Evolutionary conservation across 306 rosid species (phyloP), one percentile per base, ranked within the genome.

Genomic region (Ceratonia siliqua): DNA sequence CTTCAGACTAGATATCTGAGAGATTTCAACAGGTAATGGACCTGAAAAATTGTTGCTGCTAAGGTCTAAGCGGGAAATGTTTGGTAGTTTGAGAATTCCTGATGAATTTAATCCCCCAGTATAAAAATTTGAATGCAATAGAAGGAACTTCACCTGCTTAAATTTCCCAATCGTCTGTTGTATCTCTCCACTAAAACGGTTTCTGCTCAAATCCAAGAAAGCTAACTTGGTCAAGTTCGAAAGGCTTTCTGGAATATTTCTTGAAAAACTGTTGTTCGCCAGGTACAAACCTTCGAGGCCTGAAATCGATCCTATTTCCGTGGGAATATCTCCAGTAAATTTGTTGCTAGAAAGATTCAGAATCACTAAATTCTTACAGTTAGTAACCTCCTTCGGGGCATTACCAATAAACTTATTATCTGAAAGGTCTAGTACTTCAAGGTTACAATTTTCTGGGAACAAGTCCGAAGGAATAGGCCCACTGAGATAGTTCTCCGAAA

Each of bases 121-220:
- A 46, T 89, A 94, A 6, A 14, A 81, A 72, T 94, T 94, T 42
- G 83, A 55, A 27, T 85, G 86, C 78, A 91, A 75, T 9, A 84
- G 30, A 62, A 94, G 96, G 74, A 78, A 88, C 85, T 74, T 88
- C 62, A 91, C 54, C 78, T 89, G 94, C 70, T 70, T 84, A 64
- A 94, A 87, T 55, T 70, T 81, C 50, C 98, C 98, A 11, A 94
- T 82, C 59, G 81, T 91, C 10, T 61, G 38, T 35, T 94, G 98
- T 74, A 94, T 66, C 2, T 91, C 84, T 0, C 90, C 92, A 39
- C 87, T 55, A 62, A 94, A 94, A 0, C 70, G 10, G 78, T 89
- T 94, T 66, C 83, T 87, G 83, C 97, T 91, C 83, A 94, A 72
- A 88, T 94, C 98, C 93, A 94, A 85, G 82, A 89, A 84, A 35